Percentiles rank a stretch among this genome's conserved stretches.
phyloP scores from a whole-genome alignment of 495 filamentous ascomycete species.

The Entonaema liquescens region DNA sequence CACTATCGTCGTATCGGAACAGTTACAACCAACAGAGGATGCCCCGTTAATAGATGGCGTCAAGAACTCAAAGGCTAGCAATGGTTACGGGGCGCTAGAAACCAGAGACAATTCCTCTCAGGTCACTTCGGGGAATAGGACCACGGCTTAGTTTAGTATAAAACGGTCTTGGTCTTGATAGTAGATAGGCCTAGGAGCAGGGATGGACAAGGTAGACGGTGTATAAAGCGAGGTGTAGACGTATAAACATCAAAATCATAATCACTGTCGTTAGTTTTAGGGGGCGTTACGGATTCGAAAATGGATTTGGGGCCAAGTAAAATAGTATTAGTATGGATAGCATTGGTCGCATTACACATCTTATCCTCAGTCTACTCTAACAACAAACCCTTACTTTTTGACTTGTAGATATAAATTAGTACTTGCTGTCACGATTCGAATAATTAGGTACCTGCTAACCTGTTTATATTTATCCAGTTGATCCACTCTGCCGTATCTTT shows the following conservation, averaged over 20 bases:
- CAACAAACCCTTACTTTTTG: too few relatives aligned
- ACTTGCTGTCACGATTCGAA: background rate
- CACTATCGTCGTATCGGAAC: constrained; percentile 17
- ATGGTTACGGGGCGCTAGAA: constrained; percentile 20
- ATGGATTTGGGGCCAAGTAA: constrained; percentile 16
- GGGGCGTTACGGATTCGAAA: constrained; percentile 39
- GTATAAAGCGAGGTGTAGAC: background rate
- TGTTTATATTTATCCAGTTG: background rate
- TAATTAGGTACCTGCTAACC: background rate
- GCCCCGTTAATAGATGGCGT: background rate
- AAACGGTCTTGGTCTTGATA: background rate
- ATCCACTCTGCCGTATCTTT: background rate
- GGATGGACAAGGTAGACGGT: background rate
- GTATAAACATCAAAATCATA: background rate
- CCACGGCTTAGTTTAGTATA: background rate
- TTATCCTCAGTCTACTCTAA: too few relatives aligned
- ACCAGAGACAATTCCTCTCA: background rate
- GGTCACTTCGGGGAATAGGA: background rate
- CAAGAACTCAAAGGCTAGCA: background rate
- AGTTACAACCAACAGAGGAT: background rate
- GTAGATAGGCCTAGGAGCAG: background rate
- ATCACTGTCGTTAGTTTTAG: background rate
- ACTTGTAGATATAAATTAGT: background rate
- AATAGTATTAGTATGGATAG: background rate
- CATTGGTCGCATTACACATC: too few relatives aligned